These are phyloP conservation scores for Penicillium cosmopolitanum DNA, from an alignment of 495 filamentous ascomycete species.

Conservation along the genomic window DNA sequence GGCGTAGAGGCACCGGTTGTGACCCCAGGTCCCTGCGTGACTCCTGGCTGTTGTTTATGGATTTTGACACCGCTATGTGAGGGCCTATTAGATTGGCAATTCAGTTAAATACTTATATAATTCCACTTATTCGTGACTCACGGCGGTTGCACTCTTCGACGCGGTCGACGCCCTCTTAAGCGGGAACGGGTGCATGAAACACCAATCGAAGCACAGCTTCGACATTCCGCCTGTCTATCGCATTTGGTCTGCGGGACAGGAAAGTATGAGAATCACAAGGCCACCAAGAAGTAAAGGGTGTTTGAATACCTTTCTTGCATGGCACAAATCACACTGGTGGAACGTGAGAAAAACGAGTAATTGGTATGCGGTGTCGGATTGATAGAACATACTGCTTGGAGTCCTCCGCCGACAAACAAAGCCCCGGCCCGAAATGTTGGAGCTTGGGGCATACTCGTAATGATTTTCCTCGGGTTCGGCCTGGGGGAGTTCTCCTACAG, in stretches of 20 bases:
- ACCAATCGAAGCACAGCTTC: constrained; percentile 1
- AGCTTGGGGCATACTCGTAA: background rate
- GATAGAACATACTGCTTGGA: background rate
- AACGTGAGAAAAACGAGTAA: background rate
- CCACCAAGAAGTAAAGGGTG: background rate
- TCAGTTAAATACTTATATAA: background rate
- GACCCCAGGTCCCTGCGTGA: background rate
- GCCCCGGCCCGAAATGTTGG: background rate
- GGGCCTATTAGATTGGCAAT: background rate
- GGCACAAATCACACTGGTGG: background rate
- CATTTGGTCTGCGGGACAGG: background rate
- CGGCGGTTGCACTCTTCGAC: background rate
- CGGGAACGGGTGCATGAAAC: background rate
- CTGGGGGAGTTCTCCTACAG: background rate
- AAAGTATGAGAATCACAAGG: background rate
- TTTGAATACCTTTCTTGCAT: constrained; percentile 1
- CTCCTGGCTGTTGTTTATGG: background rate
- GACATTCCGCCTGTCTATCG: background rate
- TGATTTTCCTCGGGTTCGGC: background rate
- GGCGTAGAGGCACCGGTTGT: background rate
- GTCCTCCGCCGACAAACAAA: background rate
- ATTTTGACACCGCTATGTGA: background rate
- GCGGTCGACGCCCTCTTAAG: background rate
- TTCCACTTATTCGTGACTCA: background rate
- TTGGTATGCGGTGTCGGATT: background rate